These are phyloP conservation scores for Delonix regia DNA, from an alignment of 306 rosid species.

Conservation along the genomic window DNA sequence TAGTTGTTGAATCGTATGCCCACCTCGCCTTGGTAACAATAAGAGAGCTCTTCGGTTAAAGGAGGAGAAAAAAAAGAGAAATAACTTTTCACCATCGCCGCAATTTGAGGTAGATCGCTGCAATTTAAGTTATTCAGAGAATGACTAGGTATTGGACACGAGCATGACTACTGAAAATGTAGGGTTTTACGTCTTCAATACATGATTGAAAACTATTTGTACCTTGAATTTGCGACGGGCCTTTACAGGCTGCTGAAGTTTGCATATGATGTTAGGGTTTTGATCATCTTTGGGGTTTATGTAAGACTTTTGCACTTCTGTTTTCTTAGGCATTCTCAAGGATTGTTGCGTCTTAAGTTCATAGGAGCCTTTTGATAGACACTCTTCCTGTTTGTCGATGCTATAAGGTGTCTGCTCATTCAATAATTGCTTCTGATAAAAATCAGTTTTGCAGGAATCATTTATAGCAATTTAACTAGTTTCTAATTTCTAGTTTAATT, in stretches of 20 bases:
- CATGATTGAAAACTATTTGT: background rate
- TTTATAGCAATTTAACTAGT: background rate
- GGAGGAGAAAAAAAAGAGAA: too few species aligned
- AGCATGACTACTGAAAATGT: background rate
- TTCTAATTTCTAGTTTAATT: conserved; percentile 17
- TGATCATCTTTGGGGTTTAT: background rate
- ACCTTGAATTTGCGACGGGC: background rate
- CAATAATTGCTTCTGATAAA: background rate
- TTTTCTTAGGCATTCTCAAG: background rate
- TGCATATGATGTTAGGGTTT: background rate
- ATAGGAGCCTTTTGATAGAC: background rate
- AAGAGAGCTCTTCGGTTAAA: background rate
- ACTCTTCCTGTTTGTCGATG: background rate
- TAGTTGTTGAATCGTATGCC: background rate
- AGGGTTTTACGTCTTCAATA: conserved; percentile 4
- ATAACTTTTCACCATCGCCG: background rate
- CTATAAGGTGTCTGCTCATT: background rate
- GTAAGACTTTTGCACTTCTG: background rate
- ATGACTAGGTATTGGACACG: background rate
- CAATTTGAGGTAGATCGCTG: background rate
- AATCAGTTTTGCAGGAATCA: background rate
- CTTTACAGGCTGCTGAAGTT: background rate
- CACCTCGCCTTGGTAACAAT: background rate
- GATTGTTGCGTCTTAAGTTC: background rate
- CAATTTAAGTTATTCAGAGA: background rate